A percentile compares a stretch with the other conserved stretches of the same genome.
These are phyloP conservation scores for Suillus subaureus DNA, from an alignment of 768 basidiomycete species.

Conservation along the genomic window DNA sequence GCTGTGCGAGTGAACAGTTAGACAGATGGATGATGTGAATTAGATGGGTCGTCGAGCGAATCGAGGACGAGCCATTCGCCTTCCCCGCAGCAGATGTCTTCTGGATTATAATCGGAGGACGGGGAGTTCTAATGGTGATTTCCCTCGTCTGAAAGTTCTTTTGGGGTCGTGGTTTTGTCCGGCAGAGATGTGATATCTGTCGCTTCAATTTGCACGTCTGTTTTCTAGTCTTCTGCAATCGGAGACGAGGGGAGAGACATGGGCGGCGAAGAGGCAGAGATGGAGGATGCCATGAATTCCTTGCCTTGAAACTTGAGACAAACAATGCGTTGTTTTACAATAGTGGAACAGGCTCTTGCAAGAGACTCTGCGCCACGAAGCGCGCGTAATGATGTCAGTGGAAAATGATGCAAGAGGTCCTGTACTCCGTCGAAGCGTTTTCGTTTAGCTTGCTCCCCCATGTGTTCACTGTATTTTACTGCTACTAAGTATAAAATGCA, in stretches of 20 bases:
- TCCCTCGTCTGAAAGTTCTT: constrained; percentile 11
- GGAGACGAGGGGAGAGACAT: constrained; percentile 30
- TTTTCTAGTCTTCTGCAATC: constrained; percentile 17
- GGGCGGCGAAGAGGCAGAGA: constrained; percentile 18
- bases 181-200: neutral
- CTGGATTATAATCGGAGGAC: constrained; percentile 3
- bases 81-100: constrained; percentile 20
- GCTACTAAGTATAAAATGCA: too few relatives aligned
- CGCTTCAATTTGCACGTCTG: constrained; percentile 11
- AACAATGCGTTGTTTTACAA: constrained; percentile 34
- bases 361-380: constrained; percentile 51
- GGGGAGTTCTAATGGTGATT: neutral
- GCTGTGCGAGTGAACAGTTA: too few relatives aligned
- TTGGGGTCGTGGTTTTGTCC: neutral
- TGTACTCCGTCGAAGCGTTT: too few relatives aligned
- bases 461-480: too few relatives aligned
- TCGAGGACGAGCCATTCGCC: constrained; percentile 59
- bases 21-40: neutral
- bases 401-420: constrained; percentile 39
- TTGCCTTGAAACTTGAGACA: constrained; percentile 42
- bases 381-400: constrained; percentile 42
- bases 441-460: too few relatives aligned
- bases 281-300: neutral
- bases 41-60: constrained; percentile 43
- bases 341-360: constrained; percentile 26